Evolutionary conservation across 257 asterid genomes (phyloP), one percentile per base, ranked within the genome.

Genomic region (Plectranthus barbatus): DNA sequence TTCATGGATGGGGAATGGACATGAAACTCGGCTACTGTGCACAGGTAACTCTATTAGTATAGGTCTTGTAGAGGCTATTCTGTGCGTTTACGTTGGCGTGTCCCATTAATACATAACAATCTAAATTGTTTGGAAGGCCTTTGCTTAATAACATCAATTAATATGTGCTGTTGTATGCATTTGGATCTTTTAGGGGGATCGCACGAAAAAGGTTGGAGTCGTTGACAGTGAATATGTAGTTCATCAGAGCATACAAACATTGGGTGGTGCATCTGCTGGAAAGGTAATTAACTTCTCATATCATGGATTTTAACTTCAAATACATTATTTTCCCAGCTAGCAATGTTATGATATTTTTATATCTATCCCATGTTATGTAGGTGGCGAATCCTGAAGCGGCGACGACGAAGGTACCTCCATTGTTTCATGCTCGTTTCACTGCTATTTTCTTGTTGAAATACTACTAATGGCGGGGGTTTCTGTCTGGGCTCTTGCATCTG

Each of bases 1-100:
- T 90, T 71, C 97, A 87, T 59, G 97, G 97, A 56, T 90, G 97
- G 97, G 97, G 97, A 73, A 77, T 90, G 97, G 97, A 87, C 80
- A 90, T 90, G 88, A 90, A 87, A 75, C 92, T 90, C 5, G 97
- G 97, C 20, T 90, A 87, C 68, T 90, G 97, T 40, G 95, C 93
- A 23, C 95, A 87, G 96, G 97, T 85, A 63, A 66, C 52, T 51
- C 40, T 20, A 34, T 46, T 64, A 12, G 0, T 15, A 5, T 33
- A 34, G 13, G 24, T 9, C 40, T 15, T 53, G n/a, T 15, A 14
- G 26, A 46, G 36, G 34, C 59, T 24, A 13, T 41, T 56, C 33
- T 31, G 33, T 56, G 33, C 26, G 14, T 48, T 64, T 50, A 15
- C 56, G 20, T 49, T n/a, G n/a, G n/a, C n/a, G n/a, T n/a, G n/a